These are phyloP conservation scores for Aspergillus terreus DNA, from an alignment of 2,329 filamentous ascomycete genomes.

Conservation along the genomic window DNA sequence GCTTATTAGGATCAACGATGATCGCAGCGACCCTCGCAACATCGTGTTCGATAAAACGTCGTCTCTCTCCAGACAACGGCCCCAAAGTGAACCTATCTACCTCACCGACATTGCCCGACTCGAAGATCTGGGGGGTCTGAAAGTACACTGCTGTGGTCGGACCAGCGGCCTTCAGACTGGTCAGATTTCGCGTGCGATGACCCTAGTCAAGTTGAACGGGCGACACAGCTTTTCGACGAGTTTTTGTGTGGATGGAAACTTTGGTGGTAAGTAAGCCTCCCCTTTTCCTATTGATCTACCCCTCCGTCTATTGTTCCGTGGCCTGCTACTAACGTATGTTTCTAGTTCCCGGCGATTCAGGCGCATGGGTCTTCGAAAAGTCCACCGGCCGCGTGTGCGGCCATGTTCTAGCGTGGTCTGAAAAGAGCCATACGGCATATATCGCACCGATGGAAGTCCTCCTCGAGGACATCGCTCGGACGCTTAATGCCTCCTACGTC, in stretches of 20 bases:
- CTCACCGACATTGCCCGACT: constrained; percentile 55
- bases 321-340: constrained; percentile 6
- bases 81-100: constrained; percentile 39
- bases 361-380: constrained; percentile 87
- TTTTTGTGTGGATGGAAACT: constrained; percentile 59
- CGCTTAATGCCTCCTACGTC: constrained; percentile 67
- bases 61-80: constrained; percentile 7
- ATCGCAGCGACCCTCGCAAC: constrained; percentile 69
- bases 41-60: constrained; percentile 48
- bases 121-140: constrained; percentile 63
- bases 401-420: constrained; percentile 85
- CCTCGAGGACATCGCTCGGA: constrained; percentile 78
- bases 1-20: constrained; percentile 72
- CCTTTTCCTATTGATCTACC: constrained; percentile 1
- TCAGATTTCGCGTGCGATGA: constrained; percentile 71
- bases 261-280: constrained; percentile 46
- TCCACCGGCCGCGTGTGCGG: constrained; percentile 76
- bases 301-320: neutral
- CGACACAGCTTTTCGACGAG: constrained; percentile 74
- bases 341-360: constrained; percentile 77
- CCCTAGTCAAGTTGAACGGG: constrained; percentile 82
- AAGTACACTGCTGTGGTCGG: constrained; percentile 83
- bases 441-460: constrained; percentile 94
- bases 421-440: constrained; percentile 76
- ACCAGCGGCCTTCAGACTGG: constrained; percentile 81